Evolutionary conservation across 306 rosid genomes (phyloP).

Genomic region (Prunus davidiana): DNA sequence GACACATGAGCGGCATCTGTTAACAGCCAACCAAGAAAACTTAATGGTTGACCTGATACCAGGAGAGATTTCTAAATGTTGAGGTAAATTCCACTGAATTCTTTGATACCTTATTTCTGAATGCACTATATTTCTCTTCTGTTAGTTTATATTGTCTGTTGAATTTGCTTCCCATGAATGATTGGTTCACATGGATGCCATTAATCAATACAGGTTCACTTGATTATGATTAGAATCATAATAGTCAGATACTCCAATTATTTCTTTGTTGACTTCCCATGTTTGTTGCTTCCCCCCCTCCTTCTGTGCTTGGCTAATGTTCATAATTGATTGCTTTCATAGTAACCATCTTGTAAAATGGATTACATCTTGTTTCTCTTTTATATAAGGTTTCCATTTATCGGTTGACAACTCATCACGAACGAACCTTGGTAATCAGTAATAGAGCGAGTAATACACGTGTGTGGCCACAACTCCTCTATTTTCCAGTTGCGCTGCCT

Average conservation of each 20-base stretch:
- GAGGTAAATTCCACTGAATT: conserved; percentile 19
- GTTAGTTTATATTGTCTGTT: background rate
- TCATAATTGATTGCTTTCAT: background rate
- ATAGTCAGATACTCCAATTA: background rate
- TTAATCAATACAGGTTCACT: background rate
- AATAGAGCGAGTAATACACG: background rate
- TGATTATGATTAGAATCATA: background rate
- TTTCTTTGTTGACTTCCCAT: no score
- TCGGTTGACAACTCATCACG: no score
- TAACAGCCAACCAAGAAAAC: conserved; percentile 24
- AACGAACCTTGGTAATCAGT: background rate
- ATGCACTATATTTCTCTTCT: background rate
- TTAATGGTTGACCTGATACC: background rate
- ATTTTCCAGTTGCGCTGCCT: background rate
- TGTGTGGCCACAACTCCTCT: background rate
- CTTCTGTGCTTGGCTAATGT: no score
- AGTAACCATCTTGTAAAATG: background rate
- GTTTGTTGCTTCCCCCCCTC: no score
- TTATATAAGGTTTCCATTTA: background rate
- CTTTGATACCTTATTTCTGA: background rate
- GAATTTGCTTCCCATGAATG: background rate
- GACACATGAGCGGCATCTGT: conserved; percentile 49
- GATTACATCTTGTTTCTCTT: background rate
- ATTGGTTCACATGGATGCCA: background rate
- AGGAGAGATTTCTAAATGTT: background rate